Conservation (phyloP, 2,329 filamentous ascomycete genomes). For the Cercospora citrullina region DNA sequence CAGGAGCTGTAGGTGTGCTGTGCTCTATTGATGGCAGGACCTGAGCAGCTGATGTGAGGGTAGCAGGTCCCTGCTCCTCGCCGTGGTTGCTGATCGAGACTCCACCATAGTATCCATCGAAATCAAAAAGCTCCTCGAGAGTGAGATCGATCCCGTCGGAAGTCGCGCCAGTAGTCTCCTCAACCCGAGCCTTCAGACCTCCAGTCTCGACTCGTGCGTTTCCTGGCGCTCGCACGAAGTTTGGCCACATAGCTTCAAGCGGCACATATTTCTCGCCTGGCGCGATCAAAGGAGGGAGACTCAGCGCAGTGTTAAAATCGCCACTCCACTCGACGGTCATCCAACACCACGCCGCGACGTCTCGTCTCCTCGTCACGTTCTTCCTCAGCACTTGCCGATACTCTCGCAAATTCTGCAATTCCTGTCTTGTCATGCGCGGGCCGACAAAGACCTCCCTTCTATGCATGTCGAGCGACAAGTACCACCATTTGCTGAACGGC, state of each 20-base stretch:
- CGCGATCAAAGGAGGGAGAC: neutral
- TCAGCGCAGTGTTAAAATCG: neutral
- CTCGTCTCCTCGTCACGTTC: neutral
- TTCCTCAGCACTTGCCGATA: neutral
- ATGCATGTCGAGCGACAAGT: neutral
- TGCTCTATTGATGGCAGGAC: neutral
- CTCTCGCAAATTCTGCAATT: neutral
- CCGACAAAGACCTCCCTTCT: neutral
- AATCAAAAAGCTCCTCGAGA: neutral
- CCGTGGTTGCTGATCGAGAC: neutral
- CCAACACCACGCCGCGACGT: neutral
- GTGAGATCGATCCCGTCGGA: neutral
- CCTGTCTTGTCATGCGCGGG: neutral
- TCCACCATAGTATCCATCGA: neutral
- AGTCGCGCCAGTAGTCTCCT: neutral
- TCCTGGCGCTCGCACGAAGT: neutral
- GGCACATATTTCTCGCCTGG: neutral
- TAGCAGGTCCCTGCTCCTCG: too few relatives aligned
- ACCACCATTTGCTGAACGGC: constrained; percentile 1
- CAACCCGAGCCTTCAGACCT: neutral
- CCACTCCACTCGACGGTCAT: constrained; percentile 14
- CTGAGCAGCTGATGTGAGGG: neutral
- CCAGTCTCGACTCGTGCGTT: neutral
- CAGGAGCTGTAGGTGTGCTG: neutral
- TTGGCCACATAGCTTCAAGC: constrained; percentile 9